Evolutionary conservation across 805 yeast species (phyloP).

Genomic region (Candida peoriensis): DNA sequence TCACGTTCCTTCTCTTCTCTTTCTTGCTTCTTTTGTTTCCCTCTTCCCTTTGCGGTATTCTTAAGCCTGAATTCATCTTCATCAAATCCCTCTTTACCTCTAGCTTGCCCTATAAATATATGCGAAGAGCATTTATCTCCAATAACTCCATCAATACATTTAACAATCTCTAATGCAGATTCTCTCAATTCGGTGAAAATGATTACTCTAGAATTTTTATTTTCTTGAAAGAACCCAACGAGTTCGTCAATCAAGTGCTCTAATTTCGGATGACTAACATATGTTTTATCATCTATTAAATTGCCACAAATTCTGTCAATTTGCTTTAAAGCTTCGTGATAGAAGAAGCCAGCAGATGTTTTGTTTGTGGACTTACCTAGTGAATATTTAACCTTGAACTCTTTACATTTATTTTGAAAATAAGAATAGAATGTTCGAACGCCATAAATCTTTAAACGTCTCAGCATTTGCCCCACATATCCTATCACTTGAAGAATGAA

Average conservation of each 20-base stretch:
- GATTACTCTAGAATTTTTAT: slow-evolving; percentile 64
- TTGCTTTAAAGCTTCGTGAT: slow-evolving; percentile 40
- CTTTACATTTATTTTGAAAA: slow-evolving; percentile 51
- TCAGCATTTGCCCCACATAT: slow-evolving; percentile 65
- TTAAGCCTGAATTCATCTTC: slow-evolving; percentile 44
- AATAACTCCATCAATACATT: slow-evolving; percentile 43
- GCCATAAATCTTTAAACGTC: slow-evolving; percentile 77
- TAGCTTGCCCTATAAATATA: slow-evolving; percentile 89
- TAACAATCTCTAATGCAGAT: slow-evolving; percentile 83
- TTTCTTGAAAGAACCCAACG: slow-evolving; percentile 43
- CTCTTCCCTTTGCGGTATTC: slow-evolving; percentile 39
- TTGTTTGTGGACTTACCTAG: slow-evolving; percentile 61
- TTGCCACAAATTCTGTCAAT: slow-evolving; percentile 42
- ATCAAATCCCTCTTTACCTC: slow-evolving; percentile 65
- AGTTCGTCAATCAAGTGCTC: slow-evolving; percentile 55
- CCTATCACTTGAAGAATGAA: slow-evolving; percentile 58
- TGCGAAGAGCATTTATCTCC: slow-evolving; percentile 54
- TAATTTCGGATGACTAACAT: slow-evolving; percentile 70
- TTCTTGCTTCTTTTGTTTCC: slow-evolving; percentile 30
- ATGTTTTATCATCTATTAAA: slow-evolving; percentile 32
- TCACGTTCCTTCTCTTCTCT: slow-evolving; percentile 28
- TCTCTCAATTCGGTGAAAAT: slow-evolving; percentile 86
- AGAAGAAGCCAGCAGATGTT: slow-evolving; percentile 56
- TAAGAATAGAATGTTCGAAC: slow-evolving; percentile 68
- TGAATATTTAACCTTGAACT: slow-evolving; percentile 53